Evolutionary conservation across 768 basidiomycete genomes (phyloP).

Genomic region (Coprinellus aureogranulatus): DNA sequence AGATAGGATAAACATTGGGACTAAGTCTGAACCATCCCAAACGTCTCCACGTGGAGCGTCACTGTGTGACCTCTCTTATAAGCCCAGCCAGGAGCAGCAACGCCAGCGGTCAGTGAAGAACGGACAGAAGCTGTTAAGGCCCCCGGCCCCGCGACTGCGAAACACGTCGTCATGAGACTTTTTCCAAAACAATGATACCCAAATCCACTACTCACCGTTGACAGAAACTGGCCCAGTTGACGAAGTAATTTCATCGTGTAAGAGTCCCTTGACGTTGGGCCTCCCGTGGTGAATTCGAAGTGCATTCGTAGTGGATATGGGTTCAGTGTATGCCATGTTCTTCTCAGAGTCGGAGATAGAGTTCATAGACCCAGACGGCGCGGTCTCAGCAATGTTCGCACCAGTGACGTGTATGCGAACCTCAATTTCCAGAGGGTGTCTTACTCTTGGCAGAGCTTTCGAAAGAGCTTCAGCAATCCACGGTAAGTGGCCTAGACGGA

Average conservation of each 20-base stretch:
- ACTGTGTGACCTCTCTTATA: slow-evolving; percentile 40
- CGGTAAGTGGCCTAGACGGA: slow-evolving; percentile 31
- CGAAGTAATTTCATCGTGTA: slow-evolving; percentile 41
- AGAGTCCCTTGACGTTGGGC: slow-evolving; percentile 40
- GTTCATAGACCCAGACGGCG: too few species aligned
- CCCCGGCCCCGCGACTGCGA: slow-evolving; percentile 43
- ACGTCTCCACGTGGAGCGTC: slow-evolving; percentile 49
- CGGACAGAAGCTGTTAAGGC: slow-evolving; percentile 39
- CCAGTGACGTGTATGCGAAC: too few species aligned
- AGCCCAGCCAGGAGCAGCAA: slow-evolving; percentile 33
- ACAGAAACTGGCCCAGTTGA: slow-evolving; percentile 43
- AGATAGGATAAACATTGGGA: not conserved
- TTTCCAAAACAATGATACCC: not conserved
- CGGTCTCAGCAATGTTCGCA: too few species aligned
- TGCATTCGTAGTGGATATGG: slow-evolving; percentile 32
- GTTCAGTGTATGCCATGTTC: slow-evolving; percentile 23
- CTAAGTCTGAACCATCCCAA: slow-evolving; percentile 27
- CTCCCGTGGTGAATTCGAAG: slow-evolving; percentile 39
- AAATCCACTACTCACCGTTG: slow-evolving; percentile 32
- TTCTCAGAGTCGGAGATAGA: slow-evolving; percentile 21
- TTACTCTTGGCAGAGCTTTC: too few species aligned
- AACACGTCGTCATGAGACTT: slow-evolving; percentile 5
- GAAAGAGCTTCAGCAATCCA: slow-evolving; percentile 41
- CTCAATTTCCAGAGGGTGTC: too few species aligned
- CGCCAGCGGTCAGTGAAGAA: slow-evolving; percentile 29